These are phyloP conservation scores for Cyclotella choctawhatcheeana DNA, from an alignment of 108 stramenopile species.

Conservation along the genomic window DNA sequence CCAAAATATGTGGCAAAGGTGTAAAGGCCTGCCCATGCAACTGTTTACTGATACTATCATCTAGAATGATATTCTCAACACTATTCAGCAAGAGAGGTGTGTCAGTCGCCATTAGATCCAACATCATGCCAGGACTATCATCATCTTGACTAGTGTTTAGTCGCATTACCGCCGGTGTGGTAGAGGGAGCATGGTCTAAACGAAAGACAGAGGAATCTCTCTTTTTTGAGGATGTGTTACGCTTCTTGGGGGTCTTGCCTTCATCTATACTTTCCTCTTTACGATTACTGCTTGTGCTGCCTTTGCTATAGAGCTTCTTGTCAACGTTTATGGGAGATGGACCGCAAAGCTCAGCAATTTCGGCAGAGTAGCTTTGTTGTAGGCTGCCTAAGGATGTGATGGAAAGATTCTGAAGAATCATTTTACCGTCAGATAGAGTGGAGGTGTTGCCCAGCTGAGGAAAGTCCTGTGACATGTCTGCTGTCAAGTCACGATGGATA, in stretches of 20 bases:
- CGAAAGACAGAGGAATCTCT: conserved; percentile 27
- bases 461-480: conserved; percentile 8
- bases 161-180: conserved; percentile 14
- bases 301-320: neutral
- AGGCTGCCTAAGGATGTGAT: conserved; percentile 37
- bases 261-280: conserved; percentile 6
- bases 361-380: conserved; percentile 39
- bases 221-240: conserved; percentile 39
- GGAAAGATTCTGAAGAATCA: conserved; percentile 46
- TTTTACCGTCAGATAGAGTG: conserved; percentile 38
- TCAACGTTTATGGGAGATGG: conserved; percentile 35
- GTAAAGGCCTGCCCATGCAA: conserved; percentile 85
- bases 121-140: conserved; percentile 33
- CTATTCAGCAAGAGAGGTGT: conserved; percentile 49
- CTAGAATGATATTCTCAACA: conserved; percentile 59
- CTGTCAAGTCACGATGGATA: conserved; percentile 21
- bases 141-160: conserved; percentile 20
- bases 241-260: conserved; percentile 48
- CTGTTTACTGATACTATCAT: conserved; percentile 77
- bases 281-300: too few relatives aligned
- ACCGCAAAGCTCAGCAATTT: conserved; percentile 43
- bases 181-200: conserved; percentile 15
- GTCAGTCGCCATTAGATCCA: conserved; percentile 46
- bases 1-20: conserved; percentile 64
- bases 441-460: conserved; percentile 23